These are phyloP conservation scores for Sequoia sempervirens DNA, from an alignment of 75 land plant species.

Conservation along the genomic window DNA sequence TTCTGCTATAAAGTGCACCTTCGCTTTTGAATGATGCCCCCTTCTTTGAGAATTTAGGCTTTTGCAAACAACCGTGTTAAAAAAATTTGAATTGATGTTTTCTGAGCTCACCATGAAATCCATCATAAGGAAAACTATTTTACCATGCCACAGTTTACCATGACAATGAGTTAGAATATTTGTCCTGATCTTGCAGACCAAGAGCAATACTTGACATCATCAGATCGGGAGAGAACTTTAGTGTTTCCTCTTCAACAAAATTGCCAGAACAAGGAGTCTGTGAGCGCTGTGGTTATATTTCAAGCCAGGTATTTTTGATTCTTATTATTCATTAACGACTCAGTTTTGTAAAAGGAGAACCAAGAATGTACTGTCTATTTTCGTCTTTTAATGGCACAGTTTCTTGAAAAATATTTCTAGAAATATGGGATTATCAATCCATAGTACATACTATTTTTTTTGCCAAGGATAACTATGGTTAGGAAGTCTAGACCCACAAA, in stretches of 20 bases:
- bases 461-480: too few relatives aligned
- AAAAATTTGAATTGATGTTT: too few relatives aligned
- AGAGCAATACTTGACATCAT: constrained; percentile 95
- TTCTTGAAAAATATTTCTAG: background rate
- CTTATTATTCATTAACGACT: background rate
- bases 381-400: background rate
- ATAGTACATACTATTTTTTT: background rate
- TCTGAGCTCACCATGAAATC: too few relatives aligned
- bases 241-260: constrained; percentile 72
- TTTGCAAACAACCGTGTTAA: too few relatives aligned
- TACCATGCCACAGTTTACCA: background rate
- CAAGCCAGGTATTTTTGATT: constrained; percentile 78
- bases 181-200: constrained; percentile 47
- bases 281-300: constrained; percentile 93
- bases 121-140: too few relatives aligned
- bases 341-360: background rate
- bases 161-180: background rate
- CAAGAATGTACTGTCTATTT: background rate
- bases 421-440: background rate
- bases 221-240: constrained; percentile 85
- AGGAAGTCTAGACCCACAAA: too few relatives aligned
- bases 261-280: constrained; percentile 97
- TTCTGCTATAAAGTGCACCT: background rate
- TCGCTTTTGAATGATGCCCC: background rate
- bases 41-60: background rate